Evolutionary conservation across 2,329 filamentous ascomycete genomes (phyloP), one percentile per base, ranked within the genome.

Genomic region (Hypoxylon sp.): DNA sequence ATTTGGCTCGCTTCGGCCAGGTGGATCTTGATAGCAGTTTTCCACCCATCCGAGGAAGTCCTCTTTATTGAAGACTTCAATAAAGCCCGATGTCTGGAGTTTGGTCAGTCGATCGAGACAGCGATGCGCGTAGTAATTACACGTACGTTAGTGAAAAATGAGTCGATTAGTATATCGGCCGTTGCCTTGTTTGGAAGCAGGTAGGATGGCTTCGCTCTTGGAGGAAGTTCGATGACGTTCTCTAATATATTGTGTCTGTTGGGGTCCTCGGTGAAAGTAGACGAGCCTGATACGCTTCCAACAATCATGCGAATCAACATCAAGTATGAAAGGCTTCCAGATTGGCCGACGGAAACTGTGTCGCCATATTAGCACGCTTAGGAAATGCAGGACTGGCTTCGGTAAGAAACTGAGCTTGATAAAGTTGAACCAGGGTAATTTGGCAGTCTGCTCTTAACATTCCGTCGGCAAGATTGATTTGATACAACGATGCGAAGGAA

Each of bases 241-340:
- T 84, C 81, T 59, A 82, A 73, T 37, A 84, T 78, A 47, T 78
- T 80, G 59, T 85, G 80, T 35, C 81, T 75, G 41, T 75, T 73
- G 11, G 80, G 79, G 59, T 85, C 83, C 40, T 72, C 65, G 1
- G 82, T 86, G 59, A 87, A 87, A 0, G 75, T 68, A 3, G 82
- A 86, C 0, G 71, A 64, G 0, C 83, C 83, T 12, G 73, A 74
- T 20, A 76, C 74, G 6, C 71, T 78, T 56, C 82, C 78, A 3
- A 87, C 81, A 58, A 86, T 78, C 69, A 81, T 79, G 7, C 83
- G 79, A 12, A 87, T 77, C 32, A 83, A 70, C 47, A 86, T 80
- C 2, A 87, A 70, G 59, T 82, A 86, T 0, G 83, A 83, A 4
- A 86, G 70, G 0, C 81, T 81, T 1, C 82, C 82, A 2, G 84